Evolutionary conservation across 345 rosid species (phyloP), one percentile per base, ranked within the genome.

Genomic region (Carallia pectinifolia): DNA sequence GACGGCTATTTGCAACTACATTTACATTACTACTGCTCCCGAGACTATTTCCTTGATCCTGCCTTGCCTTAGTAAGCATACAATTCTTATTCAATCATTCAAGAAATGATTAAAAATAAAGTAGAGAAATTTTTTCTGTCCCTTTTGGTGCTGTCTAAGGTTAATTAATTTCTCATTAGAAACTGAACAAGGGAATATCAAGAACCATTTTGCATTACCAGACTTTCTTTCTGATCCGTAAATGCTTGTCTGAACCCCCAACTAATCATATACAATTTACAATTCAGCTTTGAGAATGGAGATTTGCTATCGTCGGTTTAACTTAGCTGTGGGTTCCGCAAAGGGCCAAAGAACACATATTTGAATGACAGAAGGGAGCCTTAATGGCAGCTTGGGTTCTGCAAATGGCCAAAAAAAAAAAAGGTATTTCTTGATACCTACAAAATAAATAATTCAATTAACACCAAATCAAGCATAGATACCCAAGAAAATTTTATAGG

Each of bases 61-160:
- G 81, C 95, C 62, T 80, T 94, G 73, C 90, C 90, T 74, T 79
- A 90, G 97, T 91, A 94, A 83, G 87, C 61, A 36, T 63, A 40
- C 8, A 66, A 19, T 27, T 9, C 34, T 37, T 10, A 39, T n/a
- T 10, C 38, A 47, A 30, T 30, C 7, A 60, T 48, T 37, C n/a
- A 1, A 23, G 44, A 5, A 40, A 66, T 17, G 1, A 4, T 6
- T 56, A 18, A 23, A 33, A 71, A 37, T 37, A 38, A 29, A 18
- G 29, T 8, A n/a, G n/a, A 62, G 68, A 63, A 71, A 44, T 37
- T 54, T 34, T 53, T 62, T 71, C 37, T 29, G 68, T 62, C 62
- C 40, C 36, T 6, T 18, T 68, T 40, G 37, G 61, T 23, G 2
- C 63, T 62, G n/a, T 19, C 23, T 16, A 2, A 61, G 30, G 33